These are phyloP conservation scores for Camellia japonica DNA, from an alignment of 148 eudicot species.

Conservation along the genomic window DNA sequence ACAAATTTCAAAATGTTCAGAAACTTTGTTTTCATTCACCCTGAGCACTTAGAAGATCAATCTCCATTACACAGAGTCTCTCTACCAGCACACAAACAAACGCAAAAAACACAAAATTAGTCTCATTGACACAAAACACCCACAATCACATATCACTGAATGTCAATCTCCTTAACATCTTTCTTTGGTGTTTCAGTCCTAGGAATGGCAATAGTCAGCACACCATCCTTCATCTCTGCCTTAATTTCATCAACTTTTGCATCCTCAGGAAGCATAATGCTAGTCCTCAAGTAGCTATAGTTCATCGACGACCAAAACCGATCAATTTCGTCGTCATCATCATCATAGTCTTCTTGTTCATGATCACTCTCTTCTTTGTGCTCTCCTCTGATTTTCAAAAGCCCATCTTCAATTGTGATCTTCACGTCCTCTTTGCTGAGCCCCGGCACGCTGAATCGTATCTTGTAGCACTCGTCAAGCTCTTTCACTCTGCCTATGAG, in stretches of 20 bases:
- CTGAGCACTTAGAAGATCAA: neutral
- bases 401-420: conserved; percentile 5
- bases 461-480: conserved; percentile 11
- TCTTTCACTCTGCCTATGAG: conserved; percentile 10
- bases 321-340: neutral
- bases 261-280: neutral
- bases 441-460: neutral
- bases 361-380: conserved; percentile 1
- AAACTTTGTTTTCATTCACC: neutral
- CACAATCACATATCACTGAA: neutral
- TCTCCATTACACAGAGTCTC: no score
- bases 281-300: neutral
- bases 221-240: conserved; percentile 13
- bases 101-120: no score
- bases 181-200: neutral
- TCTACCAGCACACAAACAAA: no score
- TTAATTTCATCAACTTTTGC: conserved; percentile 2
- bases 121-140: no score
- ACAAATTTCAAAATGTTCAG: neutral
- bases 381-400: conserved; percentile 8
- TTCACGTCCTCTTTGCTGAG: conserved; percentile 7
- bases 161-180: conserved; percentile 5
- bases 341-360: neutral
- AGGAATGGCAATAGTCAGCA: neutral
- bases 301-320: neutral